Evolutionary conservation across 495 filamentous ascomycete genomes (phyloP).

Genomic region (Penicillium taxi): DNA sequence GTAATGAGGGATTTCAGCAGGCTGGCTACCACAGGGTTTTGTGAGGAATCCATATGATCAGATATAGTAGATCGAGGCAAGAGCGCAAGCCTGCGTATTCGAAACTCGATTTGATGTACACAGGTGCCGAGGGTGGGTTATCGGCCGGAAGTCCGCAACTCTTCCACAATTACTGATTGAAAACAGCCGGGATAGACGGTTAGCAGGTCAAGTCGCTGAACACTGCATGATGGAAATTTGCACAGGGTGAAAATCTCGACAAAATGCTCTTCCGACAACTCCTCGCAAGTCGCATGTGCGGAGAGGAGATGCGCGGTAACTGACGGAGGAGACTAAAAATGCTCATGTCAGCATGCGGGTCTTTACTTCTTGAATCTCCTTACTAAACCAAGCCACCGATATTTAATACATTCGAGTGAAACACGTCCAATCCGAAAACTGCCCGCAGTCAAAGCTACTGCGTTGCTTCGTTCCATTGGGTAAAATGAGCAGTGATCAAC

Average conservation of each 20-base stretch:
- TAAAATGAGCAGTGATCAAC: constrained; percentile 7
- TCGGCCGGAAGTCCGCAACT: constrained; percentile 4
- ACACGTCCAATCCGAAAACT: constrained; percentile 1
- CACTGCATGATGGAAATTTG: constrained; percentile 15
- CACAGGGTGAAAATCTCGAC: too few species aligned
- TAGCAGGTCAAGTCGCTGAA: constrained; percentile 13
- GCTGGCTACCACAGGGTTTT: constrained; percentile 13
- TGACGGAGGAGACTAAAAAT: constrained; percentile 10
- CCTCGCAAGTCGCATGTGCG: constrained; percentile 7
- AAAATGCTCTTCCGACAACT: background rate
- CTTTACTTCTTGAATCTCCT: constrained; percentile 8
- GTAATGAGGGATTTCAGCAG: constrained; percentile 25
- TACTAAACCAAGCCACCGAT: background rate
- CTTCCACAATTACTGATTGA: constrained; percentile 9
- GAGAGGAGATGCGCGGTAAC: constrained; percentile 10
- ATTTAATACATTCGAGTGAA: constrained; percentile 1
- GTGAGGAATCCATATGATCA: constrained; percentile 15
- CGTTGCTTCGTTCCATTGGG: background rate
- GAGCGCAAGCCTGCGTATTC: background rate
- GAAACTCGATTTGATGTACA: constrained; percentile 2
- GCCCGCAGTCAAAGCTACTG: constrained; percentile 12
- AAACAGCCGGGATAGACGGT: constrained; percentile 6
- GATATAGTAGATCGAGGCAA: constrained; percentile 1
- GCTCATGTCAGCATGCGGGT: constrained; percentile 20
- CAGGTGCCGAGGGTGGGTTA: constrained; percentile 2